phyloP scores from a whole-genome alignment of 2,329 filamentous ascomycete species.

The Monosporascus sp. region DNA sequence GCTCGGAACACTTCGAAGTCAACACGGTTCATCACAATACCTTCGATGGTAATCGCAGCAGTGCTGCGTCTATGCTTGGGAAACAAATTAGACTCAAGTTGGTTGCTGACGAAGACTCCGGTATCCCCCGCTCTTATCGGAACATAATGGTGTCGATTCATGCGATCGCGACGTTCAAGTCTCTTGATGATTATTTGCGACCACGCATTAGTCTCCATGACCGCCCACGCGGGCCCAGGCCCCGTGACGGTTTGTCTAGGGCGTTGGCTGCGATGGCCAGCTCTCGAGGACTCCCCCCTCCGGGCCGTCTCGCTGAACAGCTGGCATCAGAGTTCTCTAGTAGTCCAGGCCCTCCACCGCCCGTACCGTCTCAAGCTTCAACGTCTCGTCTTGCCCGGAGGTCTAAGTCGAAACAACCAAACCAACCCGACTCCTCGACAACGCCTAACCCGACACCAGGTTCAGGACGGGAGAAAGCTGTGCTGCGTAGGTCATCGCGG shows the following conservation, averaged over 20 bases:
- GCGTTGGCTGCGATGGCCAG: constrained; percentile 74
- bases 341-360: constrained; percentile 33
- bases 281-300: constrained; percentile 56
- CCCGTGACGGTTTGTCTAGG: constrained; percentile 59
- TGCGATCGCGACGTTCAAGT: constrained; percentile 96
- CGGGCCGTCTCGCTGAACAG: constrained; percentile 44
- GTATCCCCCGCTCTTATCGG: constrained; percentile 80
- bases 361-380: constrained; percentile 34
- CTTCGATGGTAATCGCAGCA: constrained; percentile 84
- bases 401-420: constrained; percentile 43
- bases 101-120: constrained; percentile 82
- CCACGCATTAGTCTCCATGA: constrained; percentile 82
- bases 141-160: constrained; percentile 99
- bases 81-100: constrained; percentile 91
- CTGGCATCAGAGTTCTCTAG: constrained; percentile 32
- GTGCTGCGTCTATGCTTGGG: constrained; percentile 89
- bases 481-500: constrained; percentile 58
- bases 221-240: constrained; percentile 58
- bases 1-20: constrained; percentile 97
- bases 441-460: constrained; percentile 42
- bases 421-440: constrained; percentile 34
- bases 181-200: constrained; percentile 89
- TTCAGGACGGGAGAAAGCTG: constrained; percentile 53
- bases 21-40: constrained; percentile 91
- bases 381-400: constrained; percentile 40